Evolutionary conservation across 306 rosid genomes (phyloP).

Genomic region (Dryas drummondii): DNA sequence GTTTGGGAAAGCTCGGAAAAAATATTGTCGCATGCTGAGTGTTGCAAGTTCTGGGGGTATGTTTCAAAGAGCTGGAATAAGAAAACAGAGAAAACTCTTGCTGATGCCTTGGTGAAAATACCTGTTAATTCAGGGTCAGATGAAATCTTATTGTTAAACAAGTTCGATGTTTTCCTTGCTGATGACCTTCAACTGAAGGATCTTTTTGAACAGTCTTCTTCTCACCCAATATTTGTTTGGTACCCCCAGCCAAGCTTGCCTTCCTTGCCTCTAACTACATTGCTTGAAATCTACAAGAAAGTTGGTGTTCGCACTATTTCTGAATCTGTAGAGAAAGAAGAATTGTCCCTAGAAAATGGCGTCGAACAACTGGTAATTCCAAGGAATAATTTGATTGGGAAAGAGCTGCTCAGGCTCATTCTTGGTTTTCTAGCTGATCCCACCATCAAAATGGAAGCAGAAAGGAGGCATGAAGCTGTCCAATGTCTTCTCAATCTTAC

Average conservation of each 20-base stretch:
- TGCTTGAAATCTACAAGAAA: slow-evolving; percentile 47
- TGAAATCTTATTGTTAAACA: slow-evolving; percentile 42
- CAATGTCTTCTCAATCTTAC: slow-evolving; percentile 39
- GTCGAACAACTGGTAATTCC: slow-evolving; percentile 25
- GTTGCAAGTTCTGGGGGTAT: slow-evolving; percentile 64
- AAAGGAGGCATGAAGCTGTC: slow-evolving; percentile 54
- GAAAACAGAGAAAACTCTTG: slow-evolving; percentile 30
- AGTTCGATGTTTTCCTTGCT: slow-evolving; percentile 51
- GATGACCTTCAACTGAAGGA: slow-evolving; percentile 67
- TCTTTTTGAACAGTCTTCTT: slow-evolving; percentile 41
- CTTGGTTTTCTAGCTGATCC: slow-evolving; percentile 68
- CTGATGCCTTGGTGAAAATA: slow-evolving; percentile 32
- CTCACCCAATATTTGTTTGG: slow-evolving; percentile 63
- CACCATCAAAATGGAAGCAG: slow-evolving; percentile 46
- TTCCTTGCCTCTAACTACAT: slow-evolving; percentile 28
- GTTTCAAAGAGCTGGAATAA: slow-evolving; percentile 36
- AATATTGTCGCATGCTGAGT: slow-evolving; percentile 38
- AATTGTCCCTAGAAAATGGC: slow-evolving; percentile 21
- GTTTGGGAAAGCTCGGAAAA: slow-evolving; percentile 53
- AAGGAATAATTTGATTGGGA: slow-evolving; percentile 28
- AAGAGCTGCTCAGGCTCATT: slow-evolving; percentile 50
- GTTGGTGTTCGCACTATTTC: slow-evolving; percentile 62
- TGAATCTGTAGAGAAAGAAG: slow-evolving; percentile 47
- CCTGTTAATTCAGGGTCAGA: slow-evolving; percentile 42
- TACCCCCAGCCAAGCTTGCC: slow-evolving; percentile 48